Conservation (phyloP, 441 rosid genomes). For the Euphorbia celastroides region DNA sequence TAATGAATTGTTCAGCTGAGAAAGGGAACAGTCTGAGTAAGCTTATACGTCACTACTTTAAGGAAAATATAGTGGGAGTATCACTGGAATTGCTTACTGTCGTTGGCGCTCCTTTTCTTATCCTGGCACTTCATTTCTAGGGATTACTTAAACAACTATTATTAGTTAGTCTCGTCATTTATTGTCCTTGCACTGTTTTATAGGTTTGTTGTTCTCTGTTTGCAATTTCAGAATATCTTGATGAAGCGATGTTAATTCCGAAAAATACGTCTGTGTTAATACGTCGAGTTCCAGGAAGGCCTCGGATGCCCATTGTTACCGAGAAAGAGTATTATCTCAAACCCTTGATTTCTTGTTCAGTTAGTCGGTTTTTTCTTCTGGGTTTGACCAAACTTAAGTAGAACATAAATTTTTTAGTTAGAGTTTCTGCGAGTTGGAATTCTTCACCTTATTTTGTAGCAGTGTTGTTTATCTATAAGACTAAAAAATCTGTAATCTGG, state of each 20-base stretch:
- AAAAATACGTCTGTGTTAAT: conserved; percentile 96
- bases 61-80: not conserved
- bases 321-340: conserved; percentile 76
- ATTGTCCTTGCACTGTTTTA: conserved; percentile 35
- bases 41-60: not conserved
- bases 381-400: conserved; percentile 8
- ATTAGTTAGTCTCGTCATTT: conserved; percentile 20
- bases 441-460: not conserved
- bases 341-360: conserved; percentile 33
- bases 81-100: not conserved
- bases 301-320: conserved; percentile 91
- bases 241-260: conserved; percentile 93
- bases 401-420: conserved; percentile 8
- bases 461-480: not conserved
- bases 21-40: not conserved
- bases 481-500: not conserved
- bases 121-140: conserved; percentile 9
- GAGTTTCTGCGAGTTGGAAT: not conserved
- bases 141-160: conserved; percentile 7
- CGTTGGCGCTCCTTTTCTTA: conserved; percentile 20
- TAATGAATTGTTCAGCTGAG: not conserved
- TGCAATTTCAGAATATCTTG: conserved; percentile 93
- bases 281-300: conserved; percentile 97
- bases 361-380: conserved; percentile 8
- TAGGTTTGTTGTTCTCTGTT: conserved; percentile 45